Percentiles rank a stretch among this genome's conserved stretches.
Evolutionary conservation across 1,139 yeast species (phyloP).

Genomic region (Lizanozyma gosingica): DNA sequence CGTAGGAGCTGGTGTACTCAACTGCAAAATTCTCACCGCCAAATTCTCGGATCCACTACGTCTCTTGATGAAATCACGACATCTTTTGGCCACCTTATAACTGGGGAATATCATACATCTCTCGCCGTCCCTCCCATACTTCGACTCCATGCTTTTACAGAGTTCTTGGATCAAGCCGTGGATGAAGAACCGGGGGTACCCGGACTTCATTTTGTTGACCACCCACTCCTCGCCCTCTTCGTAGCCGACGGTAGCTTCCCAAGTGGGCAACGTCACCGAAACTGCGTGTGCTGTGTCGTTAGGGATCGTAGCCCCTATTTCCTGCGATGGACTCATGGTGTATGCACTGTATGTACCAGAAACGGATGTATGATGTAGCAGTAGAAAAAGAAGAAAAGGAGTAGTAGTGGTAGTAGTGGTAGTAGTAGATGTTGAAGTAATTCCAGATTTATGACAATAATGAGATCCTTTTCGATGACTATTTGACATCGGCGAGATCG

Average conservation of each 20-base stretch:
- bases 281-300: constrained; percentile 87
- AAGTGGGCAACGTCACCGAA: constrained; percentile 86
- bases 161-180: constrained; percentile 65
- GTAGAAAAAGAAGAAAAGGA: neutral
- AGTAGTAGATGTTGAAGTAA: too few relatives aligned
- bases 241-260: constrained; percentile 88
- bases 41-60: constrained; percentile 18
- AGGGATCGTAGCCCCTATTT: constrained; percentile 80
- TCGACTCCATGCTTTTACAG: constrained; percentile 36
- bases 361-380: too few relatives aligned
- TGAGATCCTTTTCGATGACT: too few relatives aligned
- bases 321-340: constrained; percentile 21
- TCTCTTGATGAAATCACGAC: constrained; percentile 63
- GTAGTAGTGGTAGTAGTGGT: constrained; percentile 4
- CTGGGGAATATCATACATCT: constrained; percentile 69
- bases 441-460: too few relatives aligned
- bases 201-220: constrained; percentile 68
- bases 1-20: constrained; percentile 64
- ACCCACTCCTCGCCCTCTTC: constrained; percentile 89
- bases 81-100: constrained; percentile 69
- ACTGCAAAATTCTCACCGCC: constrained; percentile 61
- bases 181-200: constrained; percentile 84
- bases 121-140: constrained; percentile 76
- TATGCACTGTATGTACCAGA: too few relatives aligned
- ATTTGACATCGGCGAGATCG: too few relatives aligned